phyloP scores from a whole-genome alignment of 1,284 basidiomycete species.

The Polyporus tsugae region DNA sequence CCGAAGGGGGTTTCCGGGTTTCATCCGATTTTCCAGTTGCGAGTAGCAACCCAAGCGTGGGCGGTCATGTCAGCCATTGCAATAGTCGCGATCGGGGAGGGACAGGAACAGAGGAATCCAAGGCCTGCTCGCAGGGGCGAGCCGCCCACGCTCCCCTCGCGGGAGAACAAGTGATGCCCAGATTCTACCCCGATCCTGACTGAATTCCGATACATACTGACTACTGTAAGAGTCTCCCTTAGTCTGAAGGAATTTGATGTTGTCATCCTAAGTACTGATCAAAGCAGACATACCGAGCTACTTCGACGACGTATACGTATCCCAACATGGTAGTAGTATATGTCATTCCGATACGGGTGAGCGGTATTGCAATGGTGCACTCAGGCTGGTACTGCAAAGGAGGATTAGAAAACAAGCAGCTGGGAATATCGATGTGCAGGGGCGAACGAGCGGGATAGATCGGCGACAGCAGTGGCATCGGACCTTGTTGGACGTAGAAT shows the following conservation, averaged over 20 bases:
- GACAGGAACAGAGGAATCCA: background rate
- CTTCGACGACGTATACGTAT: background rate
- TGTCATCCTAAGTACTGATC: background rate
- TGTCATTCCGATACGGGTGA: background rate
- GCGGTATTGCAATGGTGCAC: background rate
- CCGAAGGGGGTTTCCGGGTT: background rate
- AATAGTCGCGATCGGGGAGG: background rate
- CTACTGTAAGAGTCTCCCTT: background rate
- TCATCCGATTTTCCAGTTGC: background rate
- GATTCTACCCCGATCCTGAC: background rate
- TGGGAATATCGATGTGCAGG: background rate
- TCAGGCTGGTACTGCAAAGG: background rate
- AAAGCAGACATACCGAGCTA: background rate
- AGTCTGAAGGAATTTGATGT: background rate
- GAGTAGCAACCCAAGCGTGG: background rate
- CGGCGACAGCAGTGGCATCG: background rate
- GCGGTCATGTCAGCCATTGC: background rate
- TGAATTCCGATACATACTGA: background rate
- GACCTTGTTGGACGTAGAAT: background rate
- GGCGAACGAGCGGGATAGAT: background rate
- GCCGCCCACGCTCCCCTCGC: slow-evolving; percentile 2
- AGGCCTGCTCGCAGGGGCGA: background rate
- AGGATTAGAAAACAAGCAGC: background rate
- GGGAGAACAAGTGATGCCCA: background rate
- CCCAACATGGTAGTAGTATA: background rate